A percentile compares a stretch with the other conserved stretches of the same genome.
Evolutionary conservation across 2,329 filamentous ascomycete genomes (phyloP).

Genomic region (Penicillium aurantiogriseum): DNA sequence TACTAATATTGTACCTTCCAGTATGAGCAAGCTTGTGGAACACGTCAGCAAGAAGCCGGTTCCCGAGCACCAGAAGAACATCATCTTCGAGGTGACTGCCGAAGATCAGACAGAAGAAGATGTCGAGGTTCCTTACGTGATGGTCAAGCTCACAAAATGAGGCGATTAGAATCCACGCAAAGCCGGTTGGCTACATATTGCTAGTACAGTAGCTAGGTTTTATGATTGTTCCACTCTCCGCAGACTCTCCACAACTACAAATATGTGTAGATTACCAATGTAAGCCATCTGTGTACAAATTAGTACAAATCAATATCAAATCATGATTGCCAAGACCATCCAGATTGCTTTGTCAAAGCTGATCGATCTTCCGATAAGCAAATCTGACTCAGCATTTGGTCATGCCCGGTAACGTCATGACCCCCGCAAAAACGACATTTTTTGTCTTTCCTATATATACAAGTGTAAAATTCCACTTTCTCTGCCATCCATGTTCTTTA

Average conservation of each 20-base stretch:
- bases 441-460: constrained; percentile 7
- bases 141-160: constrained; percentile 66
- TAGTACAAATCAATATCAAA: not conserved
- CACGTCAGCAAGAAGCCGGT: constrained; percentile 88
- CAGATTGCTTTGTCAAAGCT: constrained; percentile 28
- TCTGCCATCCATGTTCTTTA: constrained; percentile 27
- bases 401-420: constrained; percentile 10
- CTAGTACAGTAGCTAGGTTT: constrained; percentile 9
- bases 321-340: not conserved
- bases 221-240: constrained; percentile 9
- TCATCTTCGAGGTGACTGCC: constrained; percentile 94
- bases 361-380: constrained; percentile 24
- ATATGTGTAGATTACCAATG: constrained; percentile 9
- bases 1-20: constrained; percentile 43
- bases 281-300: constrained; percentile 5
- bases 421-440: constrained; percentile 15
- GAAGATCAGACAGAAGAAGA: constrained; percentile 89
- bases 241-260: not conserved
- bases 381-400: constrained; percentile 24
- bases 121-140: constrained; percentile 95
- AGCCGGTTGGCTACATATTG: not conserved
- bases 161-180: constrained; percentile 1
- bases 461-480: not conserved
- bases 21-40: constrained; percentile 84
- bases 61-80: constrained; percentile 85